Conservation (phyloP, 83 land plant genomes). For the Thuja plicata region DNA sequence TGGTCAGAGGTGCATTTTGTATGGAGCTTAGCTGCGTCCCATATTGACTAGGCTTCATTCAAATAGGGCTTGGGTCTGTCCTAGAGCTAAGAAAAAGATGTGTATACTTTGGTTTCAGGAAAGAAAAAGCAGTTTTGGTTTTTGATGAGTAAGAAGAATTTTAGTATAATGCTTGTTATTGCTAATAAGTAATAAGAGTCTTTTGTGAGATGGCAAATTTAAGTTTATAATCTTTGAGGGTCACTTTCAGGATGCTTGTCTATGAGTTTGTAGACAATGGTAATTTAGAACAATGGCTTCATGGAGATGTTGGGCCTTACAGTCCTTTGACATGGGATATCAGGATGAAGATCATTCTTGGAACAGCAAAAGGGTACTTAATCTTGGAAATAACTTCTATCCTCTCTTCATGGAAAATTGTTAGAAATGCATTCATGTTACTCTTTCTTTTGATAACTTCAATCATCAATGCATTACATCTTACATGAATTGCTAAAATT, state of each 20-base stretch:
- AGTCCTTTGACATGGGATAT: conserved; percentile 83
- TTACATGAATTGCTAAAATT: background rate
- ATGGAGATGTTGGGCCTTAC: conserved; percentile 63
- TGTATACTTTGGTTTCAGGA: background rate
- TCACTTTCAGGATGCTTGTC: conserved; percentile 67
- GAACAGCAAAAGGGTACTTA: conserved; percentile 73
- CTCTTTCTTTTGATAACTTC: background rate
- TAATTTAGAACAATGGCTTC: conserved; percentile 76
- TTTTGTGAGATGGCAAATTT: background rate
- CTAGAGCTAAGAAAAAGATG: background rate
- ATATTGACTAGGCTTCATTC: background rate
- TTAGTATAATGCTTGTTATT: background rate
- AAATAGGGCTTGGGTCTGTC: background rate
- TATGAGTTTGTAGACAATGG: conserved; percentile 78
- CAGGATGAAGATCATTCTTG: conserved; percentile 70
- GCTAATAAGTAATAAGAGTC: background rate
- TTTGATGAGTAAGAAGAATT: background rate
- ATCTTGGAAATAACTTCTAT: background rate
- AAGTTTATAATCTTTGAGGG: background rate
- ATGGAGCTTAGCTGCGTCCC: too few species aligned
- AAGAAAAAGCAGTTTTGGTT: background rate
- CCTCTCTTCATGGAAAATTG: background rate
- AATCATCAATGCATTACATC: background rate
- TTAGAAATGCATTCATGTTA: background rate
- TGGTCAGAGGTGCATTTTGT: too few species aligned